These are phyloP conservation scores for Micractinium sp. DNA, from an alignment of 139 green algal genomes.

Conservation along the genomic window DNA sequence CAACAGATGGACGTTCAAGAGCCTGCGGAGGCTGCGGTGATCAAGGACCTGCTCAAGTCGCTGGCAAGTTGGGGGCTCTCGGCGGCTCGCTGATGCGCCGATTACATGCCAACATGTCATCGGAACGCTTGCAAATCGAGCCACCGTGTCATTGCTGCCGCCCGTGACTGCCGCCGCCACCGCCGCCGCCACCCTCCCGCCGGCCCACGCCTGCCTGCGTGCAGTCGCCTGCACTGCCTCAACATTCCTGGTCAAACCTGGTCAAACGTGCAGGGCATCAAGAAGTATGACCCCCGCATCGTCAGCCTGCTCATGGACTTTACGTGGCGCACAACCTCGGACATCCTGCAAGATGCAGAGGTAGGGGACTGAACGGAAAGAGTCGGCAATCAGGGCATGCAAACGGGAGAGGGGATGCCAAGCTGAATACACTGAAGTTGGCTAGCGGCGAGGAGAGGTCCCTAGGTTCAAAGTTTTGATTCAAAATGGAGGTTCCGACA, in stretches of 20 bases:
- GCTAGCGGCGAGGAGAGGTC: too few relatives aligned
- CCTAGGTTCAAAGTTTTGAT: too few relatives aligned
- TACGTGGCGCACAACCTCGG: constrained; percentile 78
- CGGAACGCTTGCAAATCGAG: not conserved
- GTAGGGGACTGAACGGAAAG: constrained; percentile 16
- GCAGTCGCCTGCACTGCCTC: not conserved
- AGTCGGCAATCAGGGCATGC: too few relatives aligned
- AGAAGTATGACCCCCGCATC: constrained; percentile 82
- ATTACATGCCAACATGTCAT: not conserved
- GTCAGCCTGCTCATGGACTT: constrained; percentile 85
- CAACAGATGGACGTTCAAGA: not conserved
- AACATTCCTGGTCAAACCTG: not conserved
- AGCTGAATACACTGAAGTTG: too few relatives aligned
- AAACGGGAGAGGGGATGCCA: too few relatives aligned
- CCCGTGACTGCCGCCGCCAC: not conserved
- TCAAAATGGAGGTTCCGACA: too few relatives aligned
- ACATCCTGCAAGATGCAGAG: constrained; percentile 80
- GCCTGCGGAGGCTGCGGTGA: constrained; percentile 22
- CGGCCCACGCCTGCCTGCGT: not conserved
- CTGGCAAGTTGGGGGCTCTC: constrained; percentile 20
- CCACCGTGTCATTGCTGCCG: not conserved
- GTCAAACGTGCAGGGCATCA: constrained; percentile 58
- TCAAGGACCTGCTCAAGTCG: constrained; percentile 29
- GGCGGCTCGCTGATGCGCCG: not conserved
- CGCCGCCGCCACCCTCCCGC: not conserved